A percentile compares a stretch with the other conserved stretches of the same genome.
Conservation (phyloP, 768 basidiomycete genomes). For the Fomitopsis serialis region DNA sequence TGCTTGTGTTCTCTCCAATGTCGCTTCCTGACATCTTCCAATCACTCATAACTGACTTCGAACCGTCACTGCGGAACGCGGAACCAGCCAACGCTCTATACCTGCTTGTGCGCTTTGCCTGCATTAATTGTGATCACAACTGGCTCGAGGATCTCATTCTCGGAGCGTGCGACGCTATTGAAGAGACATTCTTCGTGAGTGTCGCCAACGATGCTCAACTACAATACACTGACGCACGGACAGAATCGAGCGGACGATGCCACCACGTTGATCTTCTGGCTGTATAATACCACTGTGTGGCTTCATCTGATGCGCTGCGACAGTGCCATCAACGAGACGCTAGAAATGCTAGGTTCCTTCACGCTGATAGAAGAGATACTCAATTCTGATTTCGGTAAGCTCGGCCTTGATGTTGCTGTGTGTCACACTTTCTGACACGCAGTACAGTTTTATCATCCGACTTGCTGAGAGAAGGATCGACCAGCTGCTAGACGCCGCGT, state of each 20-base stretch:
- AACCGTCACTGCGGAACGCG: conserved; percentile 63
- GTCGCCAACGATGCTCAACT: conserved; percentile 1
- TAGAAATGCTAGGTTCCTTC: conserved; percentile 80
- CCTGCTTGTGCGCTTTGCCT: conserved; percentile 90
- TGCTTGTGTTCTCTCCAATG: conserved; percentile 90
- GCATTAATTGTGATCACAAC: conserved; percentile 79
- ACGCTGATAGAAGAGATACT: conserved; percentile 87
- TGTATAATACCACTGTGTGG: conserved; percentile 87
- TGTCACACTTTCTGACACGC: conserved; percentile 1
- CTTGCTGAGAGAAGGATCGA: conserved; percentile 88
- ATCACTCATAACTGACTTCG: conserved; percentile 74
- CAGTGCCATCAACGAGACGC: conserved; percentile 68
- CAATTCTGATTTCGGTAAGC: conserved; percentile 87
- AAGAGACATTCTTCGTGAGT: conserved; percentile 88
- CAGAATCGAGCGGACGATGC: conserved; percentile 84
- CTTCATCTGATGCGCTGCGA: conserved; percentile 89
- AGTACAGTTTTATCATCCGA: conserved; percentile 83
- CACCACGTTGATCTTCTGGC: conserved; percentile 86
- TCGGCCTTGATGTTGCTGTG: not conserved
- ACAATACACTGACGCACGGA: not conserved
- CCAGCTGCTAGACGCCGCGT: conserved; percentile 69
- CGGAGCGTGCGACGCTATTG: conserved; percentile 87
- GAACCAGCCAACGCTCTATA: conserved; percentile 91
- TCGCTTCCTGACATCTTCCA: conserved; percentile 75
- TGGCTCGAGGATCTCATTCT: conserved; percentile 93